Evolutionary conservation across 2,329 filamentous ascomycete genomes (phyloP).

Genomic region (Fusarium virguliforme): DNA sequence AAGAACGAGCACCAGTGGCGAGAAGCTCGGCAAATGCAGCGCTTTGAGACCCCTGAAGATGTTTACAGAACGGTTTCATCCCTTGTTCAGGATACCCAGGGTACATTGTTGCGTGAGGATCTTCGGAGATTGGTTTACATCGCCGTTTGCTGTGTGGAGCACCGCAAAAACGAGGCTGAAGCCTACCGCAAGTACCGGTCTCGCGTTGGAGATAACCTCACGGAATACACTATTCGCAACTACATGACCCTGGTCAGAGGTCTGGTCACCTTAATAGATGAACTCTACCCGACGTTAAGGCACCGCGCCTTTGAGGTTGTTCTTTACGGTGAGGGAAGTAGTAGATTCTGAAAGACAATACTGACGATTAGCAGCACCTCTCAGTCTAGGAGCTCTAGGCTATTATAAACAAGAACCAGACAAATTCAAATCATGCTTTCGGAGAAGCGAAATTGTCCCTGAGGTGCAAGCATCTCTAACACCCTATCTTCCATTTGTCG

Average conservation of each 20-base stretch:
- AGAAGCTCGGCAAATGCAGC: neutral
- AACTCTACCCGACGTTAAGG: conserved; percentile 11
- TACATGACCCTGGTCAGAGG: neutral
- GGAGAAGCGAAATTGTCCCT: neutral
- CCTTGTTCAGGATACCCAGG: neutral
- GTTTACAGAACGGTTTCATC: neutral
- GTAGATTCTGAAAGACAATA: no score
- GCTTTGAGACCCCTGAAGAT: conserved; percentile 3
- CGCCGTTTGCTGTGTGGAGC: conserved; percentile 11
- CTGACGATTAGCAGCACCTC: neutral
- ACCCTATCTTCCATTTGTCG: conserved; percentile 19
- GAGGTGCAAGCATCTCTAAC: conserved; percentile 10
- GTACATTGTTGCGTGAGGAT: neutral
- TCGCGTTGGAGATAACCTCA: neutral
- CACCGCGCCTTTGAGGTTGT: conserved; percentile 15
- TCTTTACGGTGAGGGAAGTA: neutral
- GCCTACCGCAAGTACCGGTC: conserved; percentile 4
- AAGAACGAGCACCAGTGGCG: conserved; percentile 21
- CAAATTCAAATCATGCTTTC: conserved; percentile 14
- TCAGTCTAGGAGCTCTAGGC: neutral
- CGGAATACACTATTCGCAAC: neutral
- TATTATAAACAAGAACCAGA: conserved; percentile 6
- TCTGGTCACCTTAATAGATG: conserved; percentile 8
- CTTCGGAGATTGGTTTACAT: neutral
- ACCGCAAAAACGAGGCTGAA: neutral